A percentile compares a stretch with the other conserved stretches of the same genome.
These are phyloP conservation scores for Solanum chiquidenum DNA, from an alignment of 257 asterid genomes.

Conservation along the genomic window DNA sequence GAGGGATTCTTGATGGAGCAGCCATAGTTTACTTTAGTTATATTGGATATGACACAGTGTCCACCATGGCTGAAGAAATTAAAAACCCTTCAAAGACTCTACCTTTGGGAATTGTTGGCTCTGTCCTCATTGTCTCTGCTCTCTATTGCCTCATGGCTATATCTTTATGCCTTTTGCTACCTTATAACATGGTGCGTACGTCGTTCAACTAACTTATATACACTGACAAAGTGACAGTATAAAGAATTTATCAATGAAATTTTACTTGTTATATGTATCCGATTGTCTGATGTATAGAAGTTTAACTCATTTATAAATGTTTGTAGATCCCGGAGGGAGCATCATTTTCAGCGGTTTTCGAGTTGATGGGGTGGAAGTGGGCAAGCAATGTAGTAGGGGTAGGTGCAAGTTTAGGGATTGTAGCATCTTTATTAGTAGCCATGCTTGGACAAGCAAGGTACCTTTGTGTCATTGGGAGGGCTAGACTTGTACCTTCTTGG, in stretches of 20 bases:
- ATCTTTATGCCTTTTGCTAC: conserved; percentile 20
- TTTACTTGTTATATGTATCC: neutral
- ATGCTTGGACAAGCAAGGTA: conserved; percentile 43
- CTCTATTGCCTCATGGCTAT: conserved; percentile 34
- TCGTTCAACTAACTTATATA: neutral
- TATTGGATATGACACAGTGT: conserved; percentile 34
- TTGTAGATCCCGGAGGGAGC: neutral
- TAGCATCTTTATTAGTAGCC: conserved; percentile 32
- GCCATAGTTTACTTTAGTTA: conserved; percentile 35
- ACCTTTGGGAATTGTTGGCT: conserved; percentile 33
- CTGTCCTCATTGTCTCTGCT: conserved; percentile 27
- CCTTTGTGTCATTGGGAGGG: conserved; percentile 37
- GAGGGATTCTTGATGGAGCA: conserved; percentile 32
- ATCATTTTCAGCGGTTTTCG: neutral
- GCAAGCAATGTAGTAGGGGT: conserved; percentile 15
- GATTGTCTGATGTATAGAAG: neutral
- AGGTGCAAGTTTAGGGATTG: conserved; percentile 34
- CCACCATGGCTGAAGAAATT: conserved; percentile 42
- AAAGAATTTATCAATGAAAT: neutral
- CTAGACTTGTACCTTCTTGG: conserved; percentile 36
- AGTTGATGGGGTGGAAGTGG: neutral
- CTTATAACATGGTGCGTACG: conserved; percentile 23
- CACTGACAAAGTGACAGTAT: neutral
- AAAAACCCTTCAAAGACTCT: conserved; percentile 25
- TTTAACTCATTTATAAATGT: neutral